phyloP scores from a whole-genome alignment of 139 green algal genomes.

The Chlorella sp. region DNA sequence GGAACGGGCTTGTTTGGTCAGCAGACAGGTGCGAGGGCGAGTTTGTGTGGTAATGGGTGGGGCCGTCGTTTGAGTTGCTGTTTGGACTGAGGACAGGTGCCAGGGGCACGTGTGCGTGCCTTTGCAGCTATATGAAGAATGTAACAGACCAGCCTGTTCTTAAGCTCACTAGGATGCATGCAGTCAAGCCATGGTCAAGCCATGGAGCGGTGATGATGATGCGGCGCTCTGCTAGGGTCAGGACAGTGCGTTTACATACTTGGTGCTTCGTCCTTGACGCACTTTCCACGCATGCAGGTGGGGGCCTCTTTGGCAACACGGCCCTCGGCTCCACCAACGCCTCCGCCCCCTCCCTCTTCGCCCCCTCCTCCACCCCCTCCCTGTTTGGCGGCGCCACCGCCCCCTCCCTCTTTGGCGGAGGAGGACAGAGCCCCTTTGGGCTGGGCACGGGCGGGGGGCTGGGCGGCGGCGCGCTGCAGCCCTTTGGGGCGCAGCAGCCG shows the following conservation, averaged over 20 bases:
- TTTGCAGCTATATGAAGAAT: background rate
- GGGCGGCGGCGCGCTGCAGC: background rate
- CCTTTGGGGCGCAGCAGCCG: background rate
- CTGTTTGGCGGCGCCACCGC: slow-evolving; percentile 34
- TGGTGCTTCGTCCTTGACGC: background rate
- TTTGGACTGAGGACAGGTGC: background rate
- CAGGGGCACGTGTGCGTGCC: background rate
- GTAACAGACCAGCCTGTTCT: too few relatives aligned
- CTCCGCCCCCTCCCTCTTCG: background rate
- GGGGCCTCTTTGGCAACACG: background rate
- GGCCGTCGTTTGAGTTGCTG: background rate
- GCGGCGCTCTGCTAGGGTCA: background rate
- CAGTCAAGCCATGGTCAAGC: too few relatives aligned
- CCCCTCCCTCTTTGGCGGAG: slow-evolving; percentile 8
- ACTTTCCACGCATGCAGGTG: background rate
- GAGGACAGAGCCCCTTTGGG: slow-evolving; percentile 1
- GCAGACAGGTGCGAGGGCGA: slow-evolving; percentile 3
- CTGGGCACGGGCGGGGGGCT: too few relatives aligned
- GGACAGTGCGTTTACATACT: background rate
- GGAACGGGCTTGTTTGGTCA: background rate
- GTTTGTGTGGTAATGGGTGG: background rate
- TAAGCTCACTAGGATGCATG: too few relatives aligned
- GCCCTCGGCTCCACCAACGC: background rate
- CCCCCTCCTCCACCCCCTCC: slow-evolving; percentile 20
- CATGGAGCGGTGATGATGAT: background rate